phyloP scores from a whole-genome alignment of 768 basidiomycete genomes.

The Scleroderma citrinum region DNA sequence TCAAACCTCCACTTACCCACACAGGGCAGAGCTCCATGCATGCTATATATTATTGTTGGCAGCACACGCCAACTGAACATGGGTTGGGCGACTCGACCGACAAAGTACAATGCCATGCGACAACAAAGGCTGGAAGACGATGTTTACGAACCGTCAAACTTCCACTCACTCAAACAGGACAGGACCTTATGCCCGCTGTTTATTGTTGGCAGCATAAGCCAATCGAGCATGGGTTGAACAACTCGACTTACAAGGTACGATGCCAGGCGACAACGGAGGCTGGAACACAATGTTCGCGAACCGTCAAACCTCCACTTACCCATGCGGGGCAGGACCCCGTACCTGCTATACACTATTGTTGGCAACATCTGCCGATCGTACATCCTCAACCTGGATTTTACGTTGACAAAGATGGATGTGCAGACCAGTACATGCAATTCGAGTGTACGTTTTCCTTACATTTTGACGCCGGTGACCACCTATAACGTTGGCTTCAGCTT shows the following conservation, averaged over 20 bases:
- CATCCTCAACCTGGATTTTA: constrained; percentile 52
- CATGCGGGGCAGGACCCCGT: constrained; percentile 21
- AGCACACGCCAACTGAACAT: too few relatives aligned
- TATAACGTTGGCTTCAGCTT: constrained; percentile 39
- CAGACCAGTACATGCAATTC: constrained; percentile 50
- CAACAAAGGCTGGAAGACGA: constrained; percentile 57
- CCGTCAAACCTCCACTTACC: constrained; percentile 40
- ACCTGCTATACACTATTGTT: constrained; percentile 48
- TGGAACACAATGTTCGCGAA: constrained; percentile 54
- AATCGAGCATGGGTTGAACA: too few relatives aligned
- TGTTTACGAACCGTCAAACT: constrained; percentile 58
- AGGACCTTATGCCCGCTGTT: constrained; percentile 27
- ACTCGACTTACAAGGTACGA: too few relatives aligned
- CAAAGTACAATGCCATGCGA: too few relatives aligned
- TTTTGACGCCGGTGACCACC: not conserved
- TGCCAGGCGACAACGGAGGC: too few relatives aligned
- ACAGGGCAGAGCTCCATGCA: constrained; percentile 20
- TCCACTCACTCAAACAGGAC: constrained; percentile 19
- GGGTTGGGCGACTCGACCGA: too few relatives aligned
- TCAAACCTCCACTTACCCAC: constrained; percentile 38
- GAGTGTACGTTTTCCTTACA: constrained; percentile 39
- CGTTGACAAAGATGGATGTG: constrained; percentile 34
- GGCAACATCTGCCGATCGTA: constrained; percentile 56
- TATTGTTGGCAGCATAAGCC: constrained; percentile 69
- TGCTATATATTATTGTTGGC: too few relatives aligned